Evolutionary conservation across 2,329 filamentous ascomycete species (phyloP).

Genomic region (Davidsoniella eucalypti): DNA sequence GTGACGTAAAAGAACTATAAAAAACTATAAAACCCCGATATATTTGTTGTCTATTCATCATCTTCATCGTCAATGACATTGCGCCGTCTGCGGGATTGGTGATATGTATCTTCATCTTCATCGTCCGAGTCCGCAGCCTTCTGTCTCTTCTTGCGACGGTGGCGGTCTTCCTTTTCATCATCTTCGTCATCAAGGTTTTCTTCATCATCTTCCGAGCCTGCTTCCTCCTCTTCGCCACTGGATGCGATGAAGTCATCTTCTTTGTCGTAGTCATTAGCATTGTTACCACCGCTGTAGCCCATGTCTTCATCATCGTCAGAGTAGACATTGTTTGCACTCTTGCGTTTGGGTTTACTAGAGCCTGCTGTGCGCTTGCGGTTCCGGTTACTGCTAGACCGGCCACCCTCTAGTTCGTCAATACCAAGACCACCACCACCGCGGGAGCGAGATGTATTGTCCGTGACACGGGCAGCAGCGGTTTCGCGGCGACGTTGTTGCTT

Average conservation of each 20-base stretch:
- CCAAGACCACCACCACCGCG: slow-evolving; percentile 43
- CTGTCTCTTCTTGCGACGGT: slow-evolving; percentile 31
- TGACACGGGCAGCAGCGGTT: slow-evolving; percentile 47
- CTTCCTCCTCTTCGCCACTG: slow-evolving; percentile 55
- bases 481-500: slow-evolving; percentile 50
- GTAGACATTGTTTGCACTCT: slow-evolving; percentile 39
- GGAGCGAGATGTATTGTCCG: slow-evolving; percentile 35
- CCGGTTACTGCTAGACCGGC: slow-evolving; percentile 31
- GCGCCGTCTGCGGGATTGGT: slow-evolving; percentile 35
- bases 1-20: too few relatives aligned
- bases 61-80: slow-evolving; percentile 45
- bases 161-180: slow-evolving; percentile 20
- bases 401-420: slow-evolving; percentile 50
- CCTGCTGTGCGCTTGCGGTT: slow-evolving; percentile 37
- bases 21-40: too few relatives aligned
- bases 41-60: slow-evolving; percentile 23
- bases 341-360: slow-evolving; percentile 33
- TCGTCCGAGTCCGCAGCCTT: slow-evolving; percentile 32
- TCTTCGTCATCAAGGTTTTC: slow-evolving; percentile 40
- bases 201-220: slow-evolving; percentile 47
- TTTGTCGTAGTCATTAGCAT: slow-evolving; percentile 63
- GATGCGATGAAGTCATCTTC: slow-evolving; percentile 64
- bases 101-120: slow-evolving; percentile 37
- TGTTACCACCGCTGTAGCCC: slow-evolving; percentile 40
- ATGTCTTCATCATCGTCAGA: slow-evolving; percentile 58